A percentile compares a stretch with the other conserved stretches of the same genome.
phyloP scores from a whole-genome alignment of 805 yeast species.

The Isabelozyma rhagii region DNA sequence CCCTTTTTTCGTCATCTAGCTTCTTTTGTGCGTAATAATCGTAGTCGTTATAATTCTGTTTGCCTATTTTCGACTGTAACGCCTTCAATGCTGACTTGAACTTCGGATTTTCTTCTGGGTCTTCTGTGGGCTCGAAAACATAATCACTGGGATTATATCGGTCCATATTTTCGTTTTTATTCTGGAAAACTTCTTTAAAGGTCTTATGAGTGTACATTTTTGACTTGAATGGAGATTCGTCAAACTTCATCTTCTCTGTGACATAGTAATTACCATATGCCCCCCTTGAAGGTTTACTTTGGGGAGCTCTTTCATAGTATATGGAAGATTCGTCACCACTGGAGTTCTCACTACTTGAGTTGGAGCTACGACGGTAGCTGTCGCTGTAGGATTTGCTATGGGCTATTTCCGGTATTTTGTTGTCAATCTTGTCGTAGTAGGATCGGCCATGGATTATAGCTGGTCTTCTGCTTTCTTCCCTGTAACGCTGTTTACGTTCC shows the following conservation, averaged over 20 bases:
- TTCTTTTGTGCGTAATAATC: constrained; percentile 29
- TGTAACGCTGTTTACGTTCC: neutral
- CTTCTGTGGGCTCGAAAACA: constrained; percentile 30
- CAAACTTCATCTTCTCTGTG: constrained; percentile 33
- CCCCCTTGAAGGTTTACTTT: neutral
- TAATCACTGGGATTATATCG: constrained; percentile 38
- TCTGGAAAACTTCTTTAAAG: constrained; percentile 33
- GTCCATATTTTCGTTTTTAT: constrained; percentile 24
- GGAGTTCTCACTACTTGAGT: neutral
- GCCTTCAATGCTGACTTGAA: constrained; percentile 25
- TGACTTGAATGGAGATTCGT: constrained; percentile 31
- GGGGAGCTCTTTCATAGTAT: constrained; percentile 1
- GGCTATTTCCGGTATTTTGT: neutral
- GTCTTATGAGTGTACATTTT: constrained; percentile 38
- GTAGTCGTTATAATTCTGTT: constrained; percentile 29
- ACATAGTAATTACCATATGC: constrained; percentile 27
- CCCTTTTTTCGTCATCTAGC: constrained; percentile 5
- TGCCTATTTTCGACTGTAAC: constrained; percentile 25
- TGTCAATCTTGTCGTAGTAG: neutral
- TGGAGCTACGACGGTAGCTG: neutral
- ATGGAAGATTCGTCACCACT: constrained; percentile 2
- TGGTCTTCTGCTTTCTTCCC: neutral
- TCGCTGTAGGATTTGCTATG: neutral
- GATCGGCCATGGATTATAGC: neutral
- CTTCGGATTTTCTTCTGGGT: constrained; percentile 12